Percentiles rank a stretch among this genome's conserved stretches.
Conservation (phyloP, 352 stramenopile genomes). For the Paralagenidium karlingii region DNA sequence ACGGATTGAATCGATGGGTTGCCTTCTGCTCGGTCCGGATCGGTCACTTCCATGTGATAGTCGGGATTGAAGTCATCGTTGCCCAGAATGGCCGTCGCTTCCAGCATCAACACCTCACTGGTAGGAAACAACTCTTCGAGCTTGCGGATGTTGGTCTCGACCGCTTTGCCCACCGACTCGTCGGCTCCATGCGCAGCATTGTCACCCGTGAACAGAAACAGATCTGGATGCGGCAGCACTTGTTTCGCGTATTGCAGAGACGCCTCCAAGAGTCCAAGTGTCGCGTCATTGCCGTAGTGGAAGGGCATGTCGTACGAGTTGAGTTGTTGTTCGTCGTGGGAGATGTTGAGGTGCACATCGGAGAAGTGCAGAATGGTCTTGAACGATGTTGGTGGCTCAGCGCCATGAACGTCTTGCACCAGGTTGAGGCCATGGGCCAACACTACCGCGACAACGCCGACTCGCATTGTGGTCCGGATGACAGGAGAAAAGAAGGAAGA, state of each 20-base stretch:
- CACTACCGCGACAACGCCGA: no score
- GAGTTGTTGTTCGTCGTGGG: constrained; percentile 15
- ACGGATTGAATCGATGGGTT: constrained; percentile 54
- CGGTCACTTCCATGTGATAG: constrained; percentile 68
- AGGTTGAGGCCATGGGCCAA: no score
- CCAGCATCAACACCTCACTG: constrained; percentile 10
- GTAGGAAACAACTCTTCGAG: constrained; percentile 59
- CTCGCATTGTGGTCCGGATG: no score
- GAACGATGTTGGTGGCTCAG: no score
- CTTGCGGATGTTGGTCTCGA: constrained; percentile 50
- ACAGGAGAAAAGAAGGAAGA: no score
- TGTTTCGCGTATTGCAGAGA: constrained; percentile 33
- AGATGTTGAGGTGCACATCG: constrained; percentile 78
- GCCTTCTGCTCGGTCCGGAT: constrained; percentile 17
- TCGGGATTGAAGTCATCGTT: constrained; percentile 17
- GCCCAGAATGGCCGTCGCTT: constrained; percentile 7
- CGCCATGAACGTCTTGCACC: no score
- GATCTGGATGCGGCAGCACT: constrained; percentile 36
- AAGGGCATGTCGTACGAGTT: constrained; percentile 16
- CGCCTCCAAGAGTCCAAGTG: constrained; percentile 48
- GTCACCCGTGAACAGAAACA: constrained; percentile 78
- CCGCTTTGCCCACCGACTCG: constrained; percentile 37
- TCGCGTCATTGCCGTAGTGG: constrained; percentile 40
- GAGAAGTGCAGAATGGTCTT: constrained; percentile 73
- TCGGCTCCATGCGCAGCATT: constrained; percentile 55